Percentiles rank a stretch among this genome's conserved stretches.
These are phyloP conservation scores for Botrytis aclada DNA, from an alignment of 2,329 filamentous ascomycete genomes.

Conservation along the genomic window DNA sequence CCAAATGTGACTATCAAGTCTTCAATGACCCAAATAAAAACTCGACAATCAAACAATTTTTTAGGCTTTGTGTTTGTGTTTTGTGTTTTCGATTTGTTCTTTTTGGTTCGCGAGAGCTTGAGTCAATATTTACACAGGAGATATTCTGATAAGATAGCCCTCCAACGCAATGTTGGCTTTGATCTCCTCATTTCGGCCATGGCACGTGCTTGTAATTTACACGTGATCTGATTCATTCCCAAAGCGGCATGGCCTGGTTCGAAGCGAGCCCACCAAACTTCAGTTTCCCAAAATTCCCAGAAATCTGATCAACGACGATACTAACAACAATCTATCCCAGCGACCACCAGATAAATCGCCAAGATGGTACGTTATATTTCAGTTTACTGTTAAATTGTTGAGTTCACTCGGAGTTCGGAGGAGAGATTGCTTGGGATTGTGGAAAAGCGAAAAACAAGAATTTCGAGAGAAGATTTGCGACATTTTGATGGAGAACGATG, in stretches of 20 bases:
- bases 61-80: neutral
- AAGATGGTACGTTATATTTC: constrained; percentile 31
- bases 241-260: constrained; percentile 17
- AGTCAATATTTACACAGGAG: neutral
- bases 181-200: neutral
- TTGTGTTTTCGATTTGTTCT: neutral
- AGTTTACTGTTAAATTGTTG: neutral
- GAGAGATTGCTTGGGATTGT: neutral
- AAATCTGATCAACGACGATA: constrained; percentile 24
- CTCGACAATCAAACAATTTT: neutral
- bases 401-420: neutral
- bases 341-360: constrained; percentile 30
- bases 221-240: neutral
- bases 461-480: constrained; percentile 15
- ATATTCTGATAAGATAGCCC: neutral
- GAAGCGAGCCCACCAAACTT: constrained; percentile 21
- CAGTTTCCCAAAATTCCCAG: constrained; percentile 15
- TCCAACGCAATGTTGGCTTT: neutral
- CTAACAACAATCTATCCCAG: constrained; percentile 23
- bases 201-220: neutral
- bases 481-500: neutral
- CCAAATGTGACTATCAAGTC: neutral
- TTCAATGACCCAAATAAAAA: neutral
- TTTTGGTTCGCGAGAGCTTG: neutral
- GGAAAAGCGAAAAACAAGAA: neutral